Conservation (phyloP, 495 filamentous ascomycete genomes). For the Penicillium bovifimosum region DNA sequence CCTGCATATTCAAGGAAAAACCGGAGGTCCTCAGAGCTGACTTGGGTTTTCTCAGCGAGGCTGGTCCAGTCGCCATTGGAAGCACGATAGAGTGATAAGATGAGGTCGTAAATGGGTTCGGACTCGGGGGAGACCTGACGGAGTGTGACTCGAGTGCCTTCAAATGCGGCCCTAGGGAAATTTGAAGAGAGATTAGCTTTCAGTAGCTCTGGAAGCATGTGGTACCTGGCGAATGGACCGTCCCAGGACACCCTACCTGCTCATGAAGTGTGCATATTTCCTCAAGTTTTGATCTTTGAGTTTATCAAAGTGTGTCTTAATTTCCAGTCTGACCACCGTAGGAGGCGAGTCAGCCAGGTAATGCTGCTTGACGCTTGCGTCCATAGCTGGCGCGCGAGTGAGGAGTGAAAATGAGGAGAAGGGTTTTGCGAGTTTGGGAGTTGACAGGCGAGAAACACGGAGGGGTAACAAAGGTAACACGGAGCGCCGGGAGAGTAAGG, state of each 20-base stretch:
- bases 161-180: constrained; percentile 66
- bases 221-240: background rate
- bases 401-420: constrained; percentile 12
- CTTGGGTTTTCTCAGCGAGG: constrained; percentile 60
- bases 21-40: constrained; percentile 62
- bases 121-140: constrained; percentile 89
- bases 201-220: background rate
- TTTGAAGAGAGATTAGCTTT: constrained; percentile 10
- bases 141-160: constrained; percentile 77
- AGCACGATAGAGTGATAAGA: constrained; percentile 69
- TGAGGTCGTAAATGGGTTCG: constrained; percentile 86
- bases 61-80: constrained; percentile 73
- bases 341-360: constrained; percentile 90
- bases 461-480: constrained; percentile 26
- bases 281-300: constrained; percentile 63
- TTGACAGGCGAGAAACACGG: constrained; percentile 10
- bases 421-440: constrained; percentile 11
- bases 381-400: constrained; percentile 28
- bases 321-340: constrained; percentile 73
- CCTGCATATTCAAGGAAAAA: constrained; percentile 82
- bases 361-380: constrained; percentile 47
- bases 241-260: constrained; percentile 50
- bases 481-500: constrained; percentile 28
- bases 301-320: constrained; percentile 85
- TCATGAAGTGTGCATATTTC: constrained; percentile 89